These are phyloP conservation scores for Podila epicladia DNA, from an alignment of 192 early-diverging fungal genomes.

Conservation along the genomic window DNA sequence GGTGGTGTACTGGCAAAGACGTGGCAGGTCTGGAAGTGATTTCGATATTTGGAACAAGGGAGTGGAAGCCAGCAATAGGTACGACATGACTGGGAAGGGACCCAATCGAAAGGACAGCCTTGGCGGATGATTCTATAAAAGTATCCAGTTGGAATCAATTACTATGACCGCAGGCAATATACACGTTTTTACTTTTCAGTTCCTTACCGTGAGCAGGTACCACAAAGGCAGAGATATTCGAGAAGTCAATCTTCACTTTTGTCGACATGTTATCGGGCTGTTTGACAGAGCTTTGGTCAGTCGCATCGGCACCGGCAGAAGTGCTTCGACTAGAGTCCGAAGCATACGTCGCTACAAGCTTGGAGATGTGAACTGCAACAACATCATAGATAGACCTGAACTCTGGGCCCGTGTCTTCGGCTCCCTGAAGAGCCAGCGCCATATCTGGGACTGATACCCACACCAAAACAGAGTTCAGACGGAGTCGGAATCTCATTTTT, in stretches of 20 bases:
- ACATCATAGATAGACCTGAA: constrained; percentile 39
- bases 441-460: constrained; percentile 48
- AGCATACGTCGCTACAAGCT: constrained; percentile 18
- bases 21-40: constrained; percentile 45
- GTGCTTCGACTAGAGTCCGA: constrained; percentile 1
- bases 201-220: constrained; percentile 36
- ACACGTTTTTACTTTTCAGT: constrained; percentile 1
- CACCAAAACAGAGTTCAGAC: constrained; percentile 36
- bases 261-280: background rate
- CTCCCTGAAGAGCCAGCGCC: constrained; percentile 9
- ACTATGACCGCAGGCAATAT: background rate
- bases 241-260: constrained; percentile 35
- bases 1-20: constrained; percentile 24
- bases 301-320: background rate
- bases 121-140: constrained; percentile 28
- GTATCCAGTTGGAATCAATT: constrained; percentile 29
- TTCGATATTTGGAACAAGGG: constrained; percentile 51
- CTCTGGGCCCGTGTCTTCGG: constrained; percentile 35
- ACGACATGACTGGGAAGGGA: constrained; percentile 20
- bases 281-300: background rate
- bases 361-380: constrained; percentile 28
- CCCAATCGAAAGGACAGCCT: constrained; percentile 33
- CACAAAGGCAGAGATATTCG: constrained; percentile 27
- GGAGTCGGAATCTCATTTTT: constrained; percentile 24
- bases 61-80: constrained; percentile 20